Conservation (phyloP, 345 rosid species). For the Sonneratia alba region DNA sequence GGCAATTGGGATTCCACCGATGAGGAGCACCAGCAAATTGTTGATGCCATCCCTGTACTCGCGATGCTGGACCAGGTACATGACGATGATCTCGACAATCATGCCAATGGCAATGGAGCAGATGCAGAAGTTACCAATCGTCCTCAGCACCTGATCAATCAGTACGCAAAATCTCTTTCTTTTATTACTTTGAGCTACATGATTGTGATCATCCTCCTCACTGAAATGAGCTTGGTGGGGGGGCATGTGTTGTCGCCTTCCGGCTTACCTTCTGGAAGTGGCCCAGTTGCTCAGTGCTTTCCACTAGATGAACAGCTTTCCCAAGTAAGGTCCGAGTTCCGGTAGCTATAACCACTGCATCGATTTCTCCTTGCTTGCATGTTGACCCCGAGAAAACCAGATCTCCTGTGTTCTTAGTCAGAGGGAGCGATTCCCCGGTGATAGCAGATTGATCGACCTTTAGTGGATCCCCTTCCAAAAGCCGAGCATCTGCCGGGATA, state of each 20-base stretch:
- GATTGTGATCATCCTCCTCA: no score
- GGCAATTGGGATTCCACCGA: no score
- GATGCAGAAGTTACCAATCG: constrained; percentile 35
- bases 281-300: constrained; percentile 25
- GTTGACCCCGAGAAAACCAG: constrained; percentile 33
- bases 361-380: constrained; percentile 39
- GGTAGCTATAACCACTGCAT: constrained; percentile 30
- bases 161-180: no score
- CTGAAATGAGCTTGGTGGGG: background rate
- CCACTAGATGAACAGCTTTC: constrained; percentile 38
- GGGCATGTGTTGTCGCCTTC: no score
- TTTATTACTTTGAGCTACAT: no score
- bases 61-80: constrained; percentile 28
- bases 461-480: constrained; percentile 67
- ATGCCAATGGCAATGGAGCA: constrained; percentile 33
- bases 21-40: constrained; percentile 18
- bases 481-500: constrained; percentile 67
- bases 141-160: constrained; percentile 23
- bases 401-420: constrained; percentile 25
- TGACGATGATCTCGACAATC: constrained; percentile 25
- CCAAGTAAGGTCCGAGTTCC: constrained; percentile 34
- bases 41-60: constrained; percentile 48
- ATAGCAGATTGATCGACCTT: constrained; percentile 62
- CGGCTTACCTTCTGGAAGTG: constrained; percentile 24
- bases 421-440: constrained; percentile 46